Conservation (phyloP, 176 grass and related monocot genomes). For the Avena insularis region DNA sequence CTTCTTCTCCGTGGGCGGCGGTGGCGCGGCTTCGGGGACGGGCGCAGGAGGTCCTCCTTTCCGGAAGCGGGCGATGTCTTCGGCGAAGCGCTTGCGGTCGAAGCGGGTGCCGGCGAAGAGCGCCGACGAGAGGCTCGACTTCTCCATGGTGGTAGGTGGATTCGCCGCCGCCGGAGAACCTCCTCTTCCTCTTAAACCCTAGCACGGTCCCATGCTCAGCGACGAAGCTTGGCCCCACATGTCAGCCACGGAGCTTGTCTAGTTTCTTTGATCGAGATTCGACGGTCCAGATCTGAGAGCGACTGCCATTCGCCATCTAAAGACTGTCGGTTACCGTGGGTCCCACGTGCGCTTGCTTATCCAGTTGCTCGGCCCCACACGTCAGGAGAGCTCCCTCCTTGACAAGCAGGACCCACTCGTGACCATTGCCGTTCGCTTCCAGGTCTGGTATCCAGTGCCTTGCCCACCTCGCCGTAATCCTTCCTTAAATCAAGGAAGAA, state of each 20-base stretch:
- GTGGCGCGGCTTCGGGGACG: neutral
- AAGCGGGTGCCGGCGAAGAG: conserved; percentile 84
- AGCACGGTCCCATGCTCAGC: conserved; percentile 32
- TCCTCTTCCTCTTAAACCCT: conserved; percentile 48
- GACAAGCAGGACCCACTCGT: neutral
- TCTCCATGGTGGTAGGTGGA: conserved; percentile 41
- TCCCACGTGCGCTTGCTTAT: neutral
- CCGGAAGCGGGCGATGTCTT: conserved; percentile 68
- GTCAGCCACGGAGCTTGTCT: neutral
- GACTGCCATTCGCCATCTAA: neutral
- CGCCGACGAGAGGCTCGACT: conserved; percentile 58
- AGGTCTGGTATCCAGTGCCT: conserved; percentile 48
- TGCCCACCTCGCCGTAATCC: conserved; percentile 28
- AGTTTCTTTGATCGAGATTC: neutral
- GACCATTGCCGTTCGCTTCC: conserved; percentile 14
- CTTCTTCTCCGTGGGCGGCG: conserved; percentile 59
- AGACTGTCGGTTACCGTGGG: neutral
- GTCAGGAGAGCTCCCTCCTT: neutral
- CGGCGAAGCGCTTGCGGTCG: conserved; percentile 74
- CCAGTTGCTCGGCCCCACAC: neutral
- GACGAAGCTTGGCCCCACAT: conserved; percentile 16
- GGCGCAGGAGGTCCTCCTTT: neutral
- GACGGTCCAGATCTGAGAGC: neutral
- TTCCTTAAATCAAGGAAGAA: neutral
- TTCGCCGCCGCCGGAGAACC: conserved; percentile 31